Base-by-base conservation (phyloP, 176 grass and related monocot genomes). In the Aegilops longissima region DNA sequence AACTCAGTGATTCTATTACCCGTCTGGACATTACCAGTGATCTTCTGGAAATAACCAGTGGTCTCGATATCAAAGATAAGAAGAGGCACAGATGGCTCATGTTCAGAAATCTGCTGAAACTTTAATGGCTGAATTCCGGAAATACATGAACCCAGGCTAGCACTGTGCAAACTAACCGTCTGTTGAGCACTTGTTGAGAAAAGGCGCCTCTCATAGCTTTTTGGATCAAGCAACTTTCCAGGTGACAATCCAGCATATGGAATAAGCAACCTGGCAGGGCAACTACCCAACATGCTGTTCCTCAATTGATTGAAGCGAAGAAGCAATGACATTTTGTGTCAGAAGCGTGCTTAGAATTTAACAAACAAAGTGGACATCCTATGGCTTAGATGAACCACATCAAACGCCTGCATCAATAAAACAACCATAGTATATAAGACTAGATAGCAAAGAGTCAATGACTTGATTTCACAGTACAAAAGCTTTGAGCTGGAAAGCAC, bases 21-120 rank as follows among this genome's bases (percentile, higher is more conserved):
- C 69, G 56, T 65, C 42, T 58, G 49, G 30, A 80, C 21, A 61
- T 51, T 89, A 75, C 90, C 93, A 88, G 90, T 98, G 77, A 90
- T 95, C 75, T 63, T 65, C 52, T 47, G 49, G 44, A 83, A 30
- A 61, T 36, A 92, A 71, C 90, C 93, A 88, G 92, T 98, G 73
- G 93, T 98, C 75, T 96, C 90, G 16, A 91, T 21, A 87, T 98
- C 92, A 34, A 98, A 92, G 38, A 91, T 89, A 18, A 98, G 73
- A 88, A 98, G 12, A 81, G 93, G 95, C 59, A 33, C 91, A 65
- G 89, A 64, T 31, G 61, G 40, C 16, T 95, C 67, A 80, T 65
- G 36, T 21, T 87, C 52, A 66, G 80, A 85, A 81, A 51, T 85
- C 71, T 39, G 45, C 35, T 83, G 61, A 84, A 80, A 21, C 47